Base-by-base conservation (phyloP, 1,139 yeast species). In the Sugiyamaella pinicola region DNA sequence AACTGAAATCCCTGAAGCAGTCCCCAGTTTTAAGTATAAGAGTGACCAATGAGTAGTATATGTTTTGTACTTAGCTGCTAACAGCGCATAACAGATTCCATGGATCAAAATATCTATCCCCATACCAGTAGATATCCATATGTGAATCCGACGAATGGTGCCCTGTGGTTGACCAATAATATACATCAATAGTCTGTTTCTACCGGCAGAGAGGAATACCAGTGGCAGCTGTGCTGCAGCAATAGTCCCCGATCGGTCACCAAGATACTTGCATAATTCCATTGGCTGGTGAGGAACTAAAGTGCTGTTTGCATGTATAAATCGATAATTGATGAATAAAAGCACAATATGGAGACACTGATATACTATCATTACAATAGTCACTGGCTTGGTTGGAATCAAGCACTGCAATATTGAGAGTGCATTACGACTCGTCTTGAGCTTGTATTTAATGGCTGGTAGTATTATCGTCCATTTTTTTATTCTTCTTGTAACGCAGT, bases 101-200 rank as follows among this genome's bases (percentile, higher is more conserved):
- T 53, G 55, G 17, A 53, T 45, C 6, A 49, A 10, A 26, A 46
- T 35, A 17, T 53, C 55, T 4, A 46, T 39, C 1, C 39, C 48
- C 7, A 49, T 22, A 8, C 55, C 48, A 8, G 38, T 29, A 4
- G 49, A 29, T 2, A 53, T 21, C 47, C 48, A 45, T 3, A 17
- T 28, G 41, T 53, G 55, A 24, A 49, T 26, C 8, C 18, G 24
- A 17, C 41, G 31, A 18, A 53, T 22, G 4, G 13, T 19, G 13
- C 38, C 15, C 26, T 44, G 43, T n/a, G 48, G 40, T 80, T 85
- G 77, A 19, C 85, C 80, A 0, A 88, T 83, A 4, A 81, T 47
- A 70, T 75, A 72, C 55, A 80, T 77, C 35, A 84, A 64, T 49
- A 83, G 67, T 64, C 84, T 84, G 66, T 78, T 83, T 60, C 90